These are phyloP conservation scores for Hondaea fermentalgiana DNA, from an alignment of 108 stramenopile species.

Conservation along the genomic window DNA sequence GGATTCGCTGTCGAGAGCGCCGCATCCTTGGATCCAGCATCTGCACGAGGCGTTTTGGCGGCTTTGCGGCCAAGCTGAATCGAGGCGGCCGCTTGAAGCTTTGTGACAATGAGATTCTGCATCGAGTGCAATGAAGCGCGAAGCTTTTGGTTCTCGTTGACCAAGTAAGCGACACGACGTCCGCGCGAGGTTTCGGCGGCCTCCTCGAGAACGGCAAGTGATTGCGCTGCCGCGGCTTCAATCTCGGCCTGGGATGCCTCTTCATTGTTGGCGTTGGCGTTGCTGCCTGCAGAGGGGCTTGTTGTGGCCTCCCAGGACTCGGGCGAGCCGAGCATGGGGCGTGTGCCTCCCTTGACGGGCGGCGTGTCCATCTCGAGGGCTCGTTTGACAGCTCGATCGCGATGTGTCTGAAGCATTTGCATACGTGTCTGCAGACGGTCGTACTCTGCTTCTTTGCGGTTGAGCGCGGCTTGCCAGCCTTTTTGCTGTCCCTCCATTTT, in stretches of 20 bases:
- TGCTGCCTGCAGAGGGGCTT: background rate
- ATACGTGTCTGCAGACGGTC: conserved; percentile 2
- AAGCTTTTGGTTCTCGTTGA: background rate
- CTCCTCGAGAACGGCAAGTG: background rate
- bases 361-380: background rate
- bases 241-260: background rate
- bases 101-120: background rate
- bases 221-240: background rate
- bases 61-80: no score
- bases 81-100: background rate
- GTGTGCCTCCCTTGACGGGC: background rate
- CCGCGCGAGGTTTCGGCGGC: background rate
- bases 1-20: background rate
- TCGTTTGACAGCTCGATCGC: background rate
- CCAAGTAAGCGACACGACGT: background rate
- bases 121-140: background rate
- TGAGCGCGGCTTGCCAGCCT: conserved; percentile 12
- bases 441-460: background rate
- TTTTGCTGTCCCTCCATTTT: conserved; percentile 12
- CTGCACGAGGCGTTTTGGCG: background rate
- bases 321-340: background rate
- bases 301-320: background rate
- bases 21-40: background rate
- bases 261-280: background rate
- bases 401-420: background rate